A percentile compares a stretch with the other conserved stretches of the same genome.
These are phyloP conservation scores for Gracilariopsis chorda DNA, from an alignment of 23 red algal genomes.

Conservation along the genomic window DNA sequence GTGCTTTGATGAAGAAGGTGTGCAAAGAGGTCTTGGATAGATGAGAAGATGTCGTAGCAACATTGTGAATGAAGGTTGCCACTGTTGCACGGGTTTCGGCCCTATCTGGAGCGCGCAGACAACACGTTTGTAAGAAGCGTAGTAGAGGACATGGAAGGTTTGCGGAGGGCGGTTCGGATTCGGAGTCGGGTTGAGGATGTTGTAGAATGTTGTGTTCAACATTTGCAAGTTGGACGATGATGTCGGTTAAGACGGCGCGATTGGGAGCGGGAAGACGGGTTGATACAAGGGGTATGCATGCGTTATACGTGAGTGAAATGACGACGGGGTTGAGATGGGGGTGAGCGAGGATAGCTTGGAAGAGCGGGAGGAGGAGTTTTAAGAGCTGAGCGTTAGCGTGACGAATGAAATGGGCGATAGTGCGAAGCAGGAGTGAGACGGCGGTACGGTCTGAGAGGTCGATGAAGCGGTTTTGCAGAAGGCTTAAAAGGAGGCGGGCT, in stretches of 20 bases:
- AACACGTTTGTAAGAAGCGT: conserved; percentile 12
- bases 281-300: background rate
- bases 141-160: background rate
- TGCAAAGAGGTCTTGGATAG: background rate
- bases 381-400: too few relatives aligned
- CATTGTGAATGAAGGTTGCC: background rate
- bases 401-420: too few relatives aligned
- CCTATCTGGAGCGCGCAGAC: conserved; percentile 13
- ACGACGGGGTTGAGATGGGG: too few relatives aligned
- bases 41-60: background rate
- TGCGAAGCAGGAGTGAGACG: too few relatives aligned
- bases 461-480: too few relatives aligned
- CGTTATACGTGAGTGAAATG: too few relatives aligned
- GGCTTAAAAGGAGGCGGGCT: too few relatives aligned
- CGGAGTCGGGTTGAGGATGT: background rate
- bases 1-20: conserved; percentile 2
- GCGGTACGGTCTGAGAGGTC: too few relatives aligned
- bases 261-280: background rate
- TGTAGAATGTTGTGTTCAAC: background rate
- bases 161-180: background rate
- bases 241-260: background rate
- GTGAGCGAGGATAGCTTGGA: too few relatives aligned
- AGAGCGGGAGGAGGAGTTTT: too few relatives aligned
- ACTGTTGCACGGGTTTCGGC: background rate
- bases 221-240: background rate